phyloP scores from a whole-genome alignment of 2,329 filamentous ascomycete genomes.

The Epichloe aotearoae region DNA sequence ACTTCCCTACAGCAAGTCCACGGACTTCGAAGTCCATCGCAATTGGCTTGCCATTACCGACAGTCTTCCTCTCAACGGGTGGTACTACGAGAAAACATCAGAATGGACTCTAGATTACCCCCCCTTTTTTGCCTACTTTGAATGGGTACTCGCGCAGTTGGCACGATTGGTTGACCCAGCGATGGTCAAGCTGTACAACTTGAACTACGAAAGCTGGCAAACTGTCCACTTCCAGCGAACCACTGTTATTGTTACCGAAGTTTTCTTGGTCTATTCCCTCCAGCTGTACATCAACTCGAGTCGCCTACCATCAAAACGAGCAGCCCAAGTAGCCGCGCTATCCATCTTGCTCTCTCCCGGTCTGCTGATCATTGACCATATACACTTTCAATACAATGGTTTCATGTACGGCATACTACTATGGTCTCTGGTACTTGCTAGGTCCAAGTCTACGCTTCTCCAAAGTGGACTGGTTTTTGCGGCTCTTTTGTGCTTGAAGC shows the following conservation, averaged over 20 bases:
- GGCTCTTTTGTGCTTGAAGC: constrained; percentile 80
- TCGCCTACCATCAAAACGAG: constrained; percentile 49
- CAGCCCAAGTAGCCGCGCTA: constrained; percentile 74
- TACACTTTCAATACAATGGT: constrained; percentile 98
- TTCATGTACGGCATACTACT: constrained; percentile 88
- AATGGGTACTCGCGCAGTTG: constrained; percentile 77
- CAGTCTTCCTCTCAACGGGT: constrained; percentile 72
- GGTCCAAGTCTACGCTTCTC: constrained; percentile 61
- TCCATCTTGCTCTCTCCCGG: constrained; percentile 87
- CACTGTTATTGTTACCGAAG: constrained; percentile 77
- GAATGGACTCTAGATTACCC: constrained; percentile 99
- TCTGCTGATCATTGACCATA: constrained; percentile 92
- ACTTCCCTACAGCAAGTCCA: constrained; percentile 65
- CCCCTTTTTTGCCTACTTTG: constrained; percentile 89
- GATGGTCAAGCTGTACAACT: constrained; percentile 70
- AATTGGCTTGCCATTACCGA: constrained; percentile 97
- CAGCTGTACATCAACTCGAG: constrained; percentile 67
- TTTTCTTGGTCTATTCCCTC: constrained; percentile 72
- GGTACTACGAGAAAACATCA: constrained; percentile 96
- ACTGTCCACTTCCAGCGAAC: constrained; percentile 85
- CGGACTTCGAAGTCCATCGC: constrained; percentile 95
- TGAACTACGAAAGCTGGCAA: constrained; percentile 83
- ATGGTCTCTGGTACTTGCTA: constrained; percentile 71
- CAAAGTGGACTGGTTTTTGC: constrained; percentile 75
- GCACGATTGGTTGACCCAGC: constrained; percentile 64